These are phyloP conservation scores for Aspergillus quadrilineatus DNA, from an alignment of 2,329 filamentous ascomycete genomes.

Conservation along the genomic window DNA sequence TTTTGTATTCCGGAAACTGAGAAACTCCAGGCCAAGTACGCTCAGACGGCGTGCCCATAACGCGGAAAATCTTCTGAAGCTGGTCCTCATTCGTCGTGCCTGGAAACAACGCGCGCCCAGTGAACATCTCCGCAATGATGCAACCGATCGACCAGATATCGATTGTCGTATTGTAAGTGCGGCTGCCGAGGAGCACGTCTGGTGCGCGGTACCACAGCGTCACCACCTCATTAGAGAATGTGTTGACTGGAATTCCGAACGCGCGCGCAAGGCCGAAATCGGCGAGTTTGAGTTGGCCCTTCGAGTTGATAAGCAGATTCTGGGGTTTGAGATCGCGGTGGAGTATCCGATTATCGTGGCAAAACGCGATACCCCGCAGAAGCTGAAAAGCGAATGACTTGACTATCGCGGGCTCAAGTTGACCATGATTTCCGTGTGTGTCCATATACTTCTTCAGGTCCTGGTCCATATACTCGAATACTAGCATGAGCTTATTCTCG, in stretches of 20 bases:
- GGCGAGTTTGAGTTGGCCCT: slow-evolving; percentile 84
- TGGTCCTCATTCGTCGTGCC: slow-evolving; percentile 96
- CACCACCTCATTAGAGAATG: slow-evolving; percentile 97
- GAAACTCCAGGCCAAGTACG: slow-evolving; percentile 89
- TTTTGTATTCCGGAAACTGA: slow-evolving; percentile 89
- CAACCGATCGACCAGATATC: slow-evolving; percentile 97
- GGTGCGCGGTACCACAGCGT: slow-evolving; percentile 95
- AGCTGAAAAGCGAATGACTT: slow-evolving; percentile 99
- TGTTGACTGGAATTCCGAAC: slow-evolving; percentile 95
- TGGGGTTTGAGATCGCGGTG: slow-evolving; percentile 95
- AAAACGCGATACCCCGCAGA: slow-evolving; percentile 90
- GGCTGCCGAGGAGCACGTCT: slow-evolving; percentile 83
- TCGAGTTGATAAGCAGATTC: slow-evolving; percentile 89
- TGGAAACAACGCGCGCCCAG: slow-evolving; percentile 85
- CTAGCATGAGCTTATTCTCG: slow-evolving; percentile 98
- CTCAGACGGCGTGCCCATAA: slow-evolving; percentile 95
- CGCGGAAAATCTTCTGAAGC: slow-evolving; percentile 87
- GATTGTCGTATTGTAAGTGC: slow-evolving; percentile 97
- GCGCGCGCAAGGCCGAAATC: slow-evolving; percentile 92
- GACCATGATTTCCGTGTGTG: slow-evolving; percentile 79
- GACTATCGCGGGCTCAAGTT: slow-evolving; percentile 82
- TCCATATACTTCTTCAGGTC: slow-evolving; percentile 99
- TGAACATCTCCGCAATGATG: slow-evolving; percentile 99
- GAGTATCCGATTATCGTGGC: slow-evolving; percentile 91
- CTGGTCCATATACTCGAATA: slow-evolving; percentile 98